Percentiles rank a stretch among this genome's conserved stretches.
Evolutionary conservation across 2,329 filamentous ascomycete species (phyloP).

Genomic region (Calonectria pteridis): DNA sequence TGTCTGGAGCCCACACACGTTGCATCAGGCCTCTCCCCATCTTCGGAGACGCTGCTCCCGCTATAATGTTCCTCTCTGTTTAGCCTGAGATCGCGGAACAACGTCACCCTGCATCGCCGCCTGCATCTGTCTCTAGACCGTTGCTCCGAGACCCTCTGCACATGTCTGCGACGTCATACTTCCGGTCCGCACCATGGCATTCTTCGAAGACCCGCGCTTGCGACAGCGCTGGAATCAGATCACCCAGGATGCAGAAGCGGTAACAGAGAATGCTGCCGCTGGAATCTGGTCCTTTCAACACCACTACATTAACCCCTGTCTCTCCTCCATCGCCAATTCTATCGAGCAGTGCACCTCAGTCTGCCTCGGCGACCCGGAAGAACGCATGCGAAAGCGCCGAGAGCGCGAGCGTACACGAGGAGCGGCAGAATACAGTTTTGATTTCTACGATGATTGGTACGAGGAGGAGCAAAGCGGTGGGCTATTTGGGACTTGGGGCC

Average conservation of each 20-base stretch:
- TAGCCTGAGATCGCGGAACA: background rate
- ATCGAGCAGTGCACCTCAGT: conserved; percentile 79
- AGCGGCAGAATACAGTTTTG: conserved; percentile 86
- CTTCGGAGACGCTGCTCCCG: conserved; percentile 15
- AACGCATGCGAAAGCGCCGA: conserved; percentile 76
- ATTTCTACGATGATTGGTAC: conserved; percentile 99
- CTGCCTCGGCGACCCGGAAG: conserved; percentile 79
- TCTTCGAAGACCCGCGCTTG: conserved; percentile 85
- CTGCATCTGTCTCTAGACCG: background rate
- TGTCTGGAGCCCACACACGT: conserved; percentile 26
- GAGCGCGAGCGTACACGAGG: conserved; percentile 72
- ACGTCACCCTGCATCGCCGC: background rate
- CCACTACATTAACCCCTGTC: conserved; percentile 85
- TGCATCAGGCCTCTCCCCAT: conserved; percentile 31
- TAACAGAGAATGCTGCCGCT: conserved; percentile 91
- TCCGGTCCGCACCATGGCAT: conserved; percentile 61
- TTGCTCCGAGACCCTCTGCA: conserved; percentile 20
- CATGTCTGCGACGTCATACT: conserved; percentile 46
- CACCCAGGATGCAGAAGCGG: conserved; percentile 88
- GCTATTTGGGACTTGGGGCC: conserved; percentile 79
- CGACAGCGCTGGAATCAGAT: conserved; percentile 95
- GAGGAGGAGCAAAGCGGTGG: conserved; percentile 67
- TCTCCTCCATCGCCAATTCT: conserved; percentile 74
- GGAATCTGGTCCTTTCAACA: conserved; percentile 92
- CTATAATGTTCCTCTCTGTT: conserved; percentile 35